These are phyloP conservation scores for Euphrasia confusa DNA, from an alignment of 257 asterid species.

Conservation along the genomic window DNA sequence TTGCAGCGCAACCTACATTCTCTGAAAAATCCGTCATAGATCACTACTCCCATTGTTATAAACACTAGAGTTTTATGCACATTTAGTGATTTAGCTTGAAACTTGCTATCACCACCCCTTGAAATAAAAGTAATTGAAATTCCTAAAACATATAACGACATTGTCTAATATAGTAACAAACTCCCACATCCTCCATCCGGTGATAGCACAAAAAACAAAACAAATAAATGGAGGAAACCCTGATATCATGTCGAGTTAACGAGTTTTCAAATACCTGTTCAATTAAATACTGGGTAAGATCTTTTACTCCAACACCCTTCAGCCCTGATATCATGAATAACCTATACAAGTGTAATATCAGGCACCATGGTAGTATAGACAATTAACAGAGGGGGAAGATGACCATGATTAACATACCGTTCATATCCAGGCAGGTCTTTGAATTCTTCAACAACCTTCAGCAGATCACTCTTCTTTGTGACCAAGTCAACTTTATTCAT, in stretches of 20 bases:
- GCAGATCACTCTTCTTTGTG: constrained; percentile 64
- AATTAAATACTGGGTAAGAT: constrained; percentile 60
- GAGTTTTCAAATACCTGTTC: constrained; percentile 49
- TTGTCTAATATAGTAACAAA: background rate
- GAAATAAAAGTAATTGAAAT: background rate
- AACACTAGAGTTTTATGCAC: background rate
- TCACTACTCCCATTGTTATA: background rate
- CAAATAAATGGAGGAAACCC: background rate
- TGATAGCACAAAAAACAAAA: constrained; percentile 7
- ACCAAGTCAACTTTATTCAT: constrained; percentile 90
- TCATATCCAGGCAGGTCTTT: constrained; percentile 84
- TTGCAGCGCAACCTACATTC: background rate
- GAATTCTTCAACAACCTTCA: constrained; percentile 68
- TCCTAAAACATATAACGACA: background rate
- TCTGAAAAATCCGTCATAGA: background rate
- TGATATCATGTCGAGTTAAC: background rate
- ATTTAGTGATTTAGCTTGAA: background rate
- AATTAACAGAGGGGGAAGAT: constrained; percentile 12
- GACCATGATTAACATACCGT: constrained; percentile 38
- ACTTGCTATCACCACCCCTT: background rate
- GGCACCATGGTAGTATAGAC: constrained; percentile 19
- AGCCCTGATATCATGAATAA: constrained; percentile 78
- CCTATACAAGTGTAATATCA: constrained; percentile 40
- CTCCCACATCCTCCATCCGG: constrained; percentile 7
- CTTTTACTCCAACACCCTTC: constrained; percentile 86